Base-by-base conservation (phyloP, 1,139 yeast genomes). In the Spencermartinsiella ligniputridi region DNA sequence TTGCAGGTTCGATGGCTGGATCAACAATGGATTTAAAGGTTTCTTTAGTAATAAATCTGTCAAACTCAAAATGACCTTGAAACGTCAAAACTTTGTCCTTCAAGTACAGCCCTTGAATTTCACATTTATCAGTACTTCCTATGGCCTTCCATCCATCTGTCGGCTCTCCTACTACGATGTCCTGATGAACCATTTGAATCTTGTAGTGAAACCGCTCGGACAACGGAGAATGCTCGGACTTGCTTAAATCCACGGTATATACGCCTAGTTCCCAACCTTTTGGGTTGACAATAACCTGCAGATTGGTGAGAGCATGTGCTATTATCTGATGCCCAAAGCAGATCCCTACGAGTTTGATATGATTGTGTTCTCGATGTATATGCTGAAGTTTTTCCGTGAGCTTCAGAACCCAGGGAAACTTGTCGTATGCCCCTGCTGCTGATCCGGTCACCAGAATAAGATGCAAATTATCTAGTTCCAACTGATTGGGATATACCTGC, bases 1-100 rank as follows among this genome's bases (percentile, higher is more conserved):
- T 15, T 27, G n/a, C 13, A 6, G 8, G 32, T 11, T n/a, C 32
- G 5, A 27, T 15, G 32, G 8, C 32, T n/a, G 15, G 32, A 9
- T 27, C 32, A 22, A 22, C 11, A 27, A 27, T 6, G 2, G 29
- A 24, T 2, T 50, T 45, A 8, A 54, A 46, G 22, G 60, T 41
- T 1, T 39, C 47, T 52, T 56, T 47, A 60, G 66, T 60, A 60
- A 66, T 46, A 42, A 64, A 71, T 1, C 70, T 63, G 20, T 69
- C 60, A 56, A 85, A 88, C 60, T 89, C 97, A 0, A 96, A 96
- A 58, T 89, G 97, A 0, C 96, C 96, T 61, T 89, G 97, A 55
- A 87, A 78, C 0, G 94, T 78, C 37, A 87, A 66, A 3, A 82
- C 48, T 42, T 70, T 69, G 18, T 69, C 49, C 4, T 69, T 66